phyloP scores from a whole-genome alignment of 495 filamentous ascomycete genomes.

The Hypomontagnella submonticulosa region DNA sequence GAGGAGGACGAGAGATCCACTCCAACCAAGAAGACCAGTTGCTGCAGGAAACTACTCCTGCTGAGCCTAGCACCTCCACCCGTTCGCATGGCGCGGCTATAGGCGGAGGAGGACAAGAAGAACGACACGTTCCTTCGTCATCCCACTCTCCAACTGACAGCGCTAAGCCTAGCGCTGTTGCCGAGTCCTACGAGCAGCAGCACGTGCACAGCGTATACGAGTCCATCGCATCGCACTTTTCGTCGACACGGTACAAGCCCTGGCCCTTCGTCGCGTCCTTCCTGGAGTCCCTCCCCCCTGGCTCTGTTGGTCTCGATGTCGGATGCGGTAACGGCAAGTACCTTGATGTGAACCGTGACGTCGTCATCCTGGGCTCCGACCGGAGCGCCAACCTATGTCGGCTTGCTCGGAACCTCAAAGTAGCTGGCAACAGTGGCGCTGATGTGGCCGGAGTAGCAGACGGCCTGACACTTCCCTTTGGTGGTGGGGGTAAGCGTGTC shows the following conservation, averaged over 20 bases:
- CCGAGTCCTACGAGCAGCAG: constrained; percentile 75
- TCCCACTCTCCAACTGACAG: neutral
- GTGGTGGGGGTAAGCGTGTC: constrained; percentile 67
- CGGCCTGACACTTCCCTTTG: constrained; percentile 76
- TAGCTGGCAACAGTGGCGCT: constrained; percentile 44
- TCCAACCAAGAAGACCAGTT: constrained; percentile 8
- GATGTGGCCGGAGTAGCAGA: constrained; percentile 71
- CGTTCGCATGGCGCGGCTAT: constrained; percentile 36
- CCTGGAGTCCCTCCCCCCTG: constrained; percentile 70
- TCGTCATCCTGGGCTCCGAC: constrained; percentile 90
- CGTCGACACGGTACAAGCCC: constrained; percentile 94
- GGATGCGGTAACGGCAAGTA: constrained; percentile 99
- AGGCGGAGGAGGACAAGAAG: constrained; percentile 1
- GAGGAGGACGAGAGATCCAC: constrained; percentile 7
- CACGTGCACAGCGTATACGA: constrained; percentile 96
- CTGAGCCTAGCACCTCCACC: constrained; percentile 19
- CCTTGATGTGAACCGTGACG: constrained; percentile 76
- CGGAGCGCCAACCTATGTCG: constrained; percentile 79
- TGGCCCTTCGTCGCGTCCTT: constrained; percentile 94
- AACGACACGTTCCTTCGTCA: constrained; percentile 13
- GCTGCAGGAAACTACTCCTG: constrained; percentile 7
- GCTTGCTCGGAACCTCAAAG: constrained; percentile 75
- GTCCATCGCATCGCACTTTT: constrained; percentile 94
- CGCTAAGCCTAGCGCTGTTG: constrained; percentile 25
- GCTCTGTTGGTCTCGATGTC: constrained; percentile 88